phyloP scores from a whole-genome alignment of 768 basidiomycete genomes.

The Tylopilus rubrobrunneus region DNA sequence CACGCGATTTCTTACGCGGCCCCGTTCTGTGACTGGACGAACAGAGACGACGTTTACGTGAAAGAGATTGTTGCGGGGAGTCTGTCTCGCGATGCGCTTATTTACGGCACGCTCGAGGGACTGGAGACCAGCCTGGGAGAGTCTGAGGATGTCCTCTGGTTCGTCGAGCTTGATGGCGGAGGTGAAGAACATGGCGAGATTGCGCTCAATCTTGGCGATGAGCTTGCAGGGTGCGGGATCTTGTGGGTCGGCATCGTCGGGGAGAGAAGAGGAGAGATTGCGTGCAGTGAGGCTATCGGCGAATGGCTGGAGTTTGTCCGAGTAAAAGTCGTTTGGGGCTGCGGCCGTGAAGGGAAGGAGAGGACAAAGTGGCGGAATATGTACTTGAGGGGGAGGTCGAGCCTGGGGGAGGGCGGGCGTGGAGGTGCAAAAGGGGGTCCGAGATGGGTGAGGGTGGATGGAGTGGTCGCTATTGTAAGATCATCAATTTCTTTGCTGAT shows the following conservation, averaged over 20 bases:
- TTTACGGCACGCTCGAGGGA: slow-evolving; percentile 70
- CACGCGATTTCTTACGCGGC: too few relatives aligned
- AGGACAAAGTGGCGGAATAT: slow-evolving; percentile 91
- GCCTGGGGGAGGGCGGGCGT: slow-evolving; percentile 49
- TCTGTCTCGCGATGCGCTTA: slow-evolving; percentile 51
- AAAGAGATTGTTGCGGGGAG: too few relatives aligned
- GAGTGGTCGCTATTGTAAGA: slow-evolving; percentile 47
- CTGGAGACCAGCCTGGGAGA: slow-evolving; percentile 81
- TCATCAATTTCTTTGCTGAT: slow-evolving; percentile 73
- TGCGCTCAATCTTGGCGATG: slow-evolving; percentile 78
- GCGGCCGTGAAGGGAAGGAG: slow-evolving; percentile 89
- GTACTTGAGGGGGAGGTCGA: slow-evolving; percentile 84
- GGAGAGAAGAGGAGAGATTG: slow-evolving; percentile 54
- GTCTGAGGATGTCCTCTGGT: slow-evolving; percentile 84
- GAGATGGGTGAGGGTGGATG: slow-evolving; percentile 78
- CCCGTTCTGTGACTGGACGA: too few relatives aligned
- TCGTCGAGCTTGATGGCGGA: slow-evolving; percentile 81
- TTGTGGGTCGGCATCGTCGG: slow-evolving; percentile 58
- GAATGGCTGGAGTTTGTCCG: slow-evolving; percentile 93
- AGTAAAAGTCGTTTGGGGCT: slow-evolving; percentile 90
- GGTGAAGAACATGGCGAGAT: slow-evolving; percentile 75
- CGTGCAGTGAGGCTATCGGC: slow-evolving; percentile 76
- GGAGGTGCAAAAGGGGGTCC: slow-evolving; percentile 82
- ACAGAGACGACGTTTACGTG: too few relatives aligned
- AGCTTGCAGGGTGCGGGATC: slow-evolving; percentile 64